phyloP scores from a whole-genome alignment of 495 filamentous ascomycete genomes.

The Aspergillus kassunensis region DNA sequence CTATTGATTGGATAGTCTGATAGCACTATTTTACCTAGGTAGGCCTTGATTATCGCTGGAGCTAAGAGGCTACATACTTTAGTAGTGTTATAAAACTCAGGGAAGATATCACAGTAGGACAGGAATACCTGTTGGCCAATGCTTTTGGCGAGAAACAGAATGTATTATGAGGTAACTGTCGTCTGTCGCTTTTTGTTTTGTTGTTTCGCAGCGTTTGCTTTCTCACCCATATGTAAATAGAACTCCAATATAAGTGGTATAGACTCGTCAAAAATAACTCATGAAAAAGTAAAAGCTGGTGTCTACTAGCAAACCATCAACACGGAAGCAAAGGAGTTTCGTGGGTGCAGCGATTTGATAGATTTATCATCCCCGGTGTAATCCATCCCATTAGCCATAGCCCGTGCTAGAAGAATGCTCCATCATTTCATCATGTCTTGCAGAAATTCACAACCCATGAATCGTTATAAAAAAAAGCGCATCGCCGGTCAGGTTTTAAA shows the following conservation, averaged over 20 bases:
- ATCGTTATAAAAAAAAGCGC: constrained; percentile 19
- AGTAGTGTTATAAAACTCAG: no score
- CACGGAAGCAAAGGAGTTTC: constrained; percentile 13
- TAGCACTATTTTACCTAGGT: no score
- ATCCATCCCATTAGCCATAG: constrained; percentile 13
- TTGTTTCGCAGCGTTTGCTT: constrained; percentile 3
- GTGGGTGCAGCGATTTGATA: neutral
- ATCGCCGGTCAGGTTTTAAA: constrained; percentile 43
- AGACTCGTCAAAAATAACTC: constrained; percentile 25
- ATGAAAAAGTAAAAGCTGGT: constrained; percentile 21
- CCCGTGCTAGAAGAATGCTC: constrained; percentile 16
- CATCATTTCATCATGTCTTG: constrained; percentile 16
- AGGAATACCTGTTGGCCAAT: no score
- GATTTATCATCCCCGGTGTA: constrained; percentile 4
- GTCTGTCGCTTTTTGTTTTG: constrained; percentile 4
- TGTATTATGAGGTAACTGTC: constrained; percentile 4
- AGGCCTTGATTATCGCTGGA: no score
- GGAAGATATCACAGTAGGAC: no score
- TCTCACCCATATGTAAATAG: constrained; percentile 13
- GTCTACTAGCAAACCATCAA: constrained; percentile 18
- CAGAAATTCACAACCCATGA: constrained; percentile 10
- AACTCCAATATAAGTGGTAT: constrained; percentile 25
- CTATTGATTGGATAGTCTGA: no score
- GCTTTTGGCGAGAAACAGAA: no score
- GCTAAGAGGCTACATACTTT: no score